These are phyloP conservation scores for Zizania palustris DNA, from an alignment of 202 grass and related monocot genomes.

Conservation along the genomic window DNA sequence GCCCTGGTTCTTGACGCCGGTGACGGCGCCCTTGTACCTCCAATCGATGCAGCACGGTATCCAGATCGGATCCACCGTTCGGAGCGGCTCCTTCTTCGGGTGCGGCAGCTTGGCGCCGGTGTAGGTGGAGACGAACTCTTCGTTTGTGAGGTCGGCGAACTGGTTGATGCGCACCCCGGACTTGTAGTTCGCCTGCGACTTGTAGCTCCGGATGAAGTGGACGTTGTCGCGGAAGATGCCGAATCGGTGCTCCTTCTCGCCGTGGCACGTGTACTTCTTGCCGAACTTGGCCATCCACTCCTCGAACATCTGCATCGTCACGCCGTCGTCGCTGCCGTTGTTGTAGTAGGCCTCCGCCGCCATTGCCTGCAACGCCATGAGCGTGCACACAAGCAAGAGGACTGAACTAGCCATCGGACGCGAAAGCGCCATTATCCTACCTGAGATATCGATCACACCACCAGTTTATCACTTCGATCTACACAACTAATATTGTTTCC, in stretches of 20 bases:
- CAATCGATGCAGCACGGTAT: conserved; percentile 5
- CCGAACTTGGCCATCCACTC: conserved; percentile 37
- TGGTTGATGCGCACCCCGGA: conserved; percentile 36
- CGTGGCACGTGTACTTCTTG: conserved; percentile 16
- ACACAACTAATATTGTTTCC: no score
- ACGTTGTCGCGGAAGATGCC: conserved; percentile 38
- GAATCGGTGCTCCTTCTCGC: conserved; percentile 40
- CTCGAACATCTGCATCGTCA: background rate
- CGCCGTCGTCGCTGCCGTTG: no score
- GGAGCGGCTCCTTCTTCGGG: background rate
- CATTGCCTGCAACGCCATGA: no score
- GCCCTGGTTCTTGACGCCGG: conserved; percentile 34
- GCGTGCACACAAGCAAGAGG: no score
- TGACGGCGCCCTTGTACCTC: conserved; percentile 32
- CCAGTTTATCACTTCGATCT: no score
- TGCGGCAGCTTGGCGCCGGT: background rate
- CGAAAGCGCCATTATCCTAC: no score
- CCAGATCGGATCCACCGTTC: background rate
- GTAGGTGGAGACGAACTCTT: background rate
- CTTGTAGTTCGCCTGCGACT: background rate
- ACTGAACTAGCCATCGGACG: no score
- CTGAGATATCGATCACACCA: background rate
- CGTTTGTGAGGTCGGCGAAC: conserved; percentile 34
- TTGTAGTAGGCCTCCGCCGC: no score
- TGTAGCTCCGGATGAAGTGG: conserved; percentile 45